These are phyloP conservation scores for Ustilago curta DNA, from an alignment of 1,284 basidiomycete species.

Conservation along the genomic window DNA sequence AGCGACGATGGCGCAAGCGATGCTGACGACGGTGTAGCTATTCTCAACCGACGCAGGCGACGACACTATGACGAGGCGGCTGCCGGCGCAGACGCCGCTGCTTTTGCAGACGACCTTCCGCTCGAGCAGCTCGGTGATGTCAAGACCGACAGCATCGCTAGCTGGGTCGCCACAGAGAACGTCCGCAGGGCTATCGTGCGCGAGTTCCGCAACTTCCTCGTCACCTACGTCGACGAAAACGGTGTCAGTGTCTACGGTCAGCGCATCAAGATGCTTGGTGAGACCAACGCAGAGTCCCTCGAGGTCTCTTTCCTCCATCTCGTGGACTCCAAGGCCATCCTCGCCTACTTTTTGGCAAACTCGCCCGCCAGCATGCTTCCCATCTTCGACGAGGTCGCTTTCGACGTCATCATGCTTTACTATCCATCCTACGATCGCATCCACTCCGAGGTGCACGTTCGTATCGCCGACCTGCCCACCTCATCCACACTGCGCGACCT, in stretches of 20 bases:
- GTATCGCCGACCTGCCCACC: constrained; percentile 92
- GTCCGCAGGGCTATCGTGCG: constrained; percentile 89
- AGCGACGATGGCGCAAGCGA: constrained; percentile 74
- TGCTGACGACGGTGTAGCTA: constrained; percentile 64
- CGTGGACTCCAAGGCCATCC: constrained; percentile 87
- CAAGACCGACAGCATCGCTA: constrained; percentile 94
- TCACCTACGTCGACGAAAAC: constrained; percentile 92
- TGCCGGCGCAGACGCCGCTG: constrained; percentile 74
- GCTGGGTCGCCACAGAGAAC: constrained; percentile 94
- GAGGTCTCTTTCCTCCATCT: constrained; percentile 96
- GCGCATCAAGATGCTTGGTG: constrained; percentile 91
- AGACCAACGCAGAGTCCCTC: constrained; percentile 95
- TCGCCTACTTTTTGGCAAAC: constrained; percentile 97
- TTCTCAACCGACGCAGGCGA: constrained; percentile 68
- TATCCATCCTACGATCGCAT: constrained; percentile 97
- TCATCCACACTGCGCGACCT: constrained; percentile 91
- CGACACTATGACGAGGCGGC: constrained; percentile 71
- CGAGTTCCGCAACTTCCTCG: constrained; percentile 94
- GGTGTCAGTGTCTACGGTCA: constrained; percentile 94
- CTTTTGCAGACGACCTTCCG: constrained; percentile 81
- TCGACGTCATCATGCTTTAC: constrained; percentile 92
- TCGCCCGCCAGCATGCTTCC: constrained; percentile 90
- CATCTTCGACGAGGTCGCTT: constrained; percentile 95
- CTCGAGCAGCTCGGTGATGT: constrained; percentile 96
- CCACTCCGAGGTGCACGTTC: constrained; percentile 96